A percentile compares a stretch with the other conserved stretches of the same genome.
phyloP scores from a whole-genome alignment of 352 stramenopile species.

The Phytophthora sojae region DNA sequence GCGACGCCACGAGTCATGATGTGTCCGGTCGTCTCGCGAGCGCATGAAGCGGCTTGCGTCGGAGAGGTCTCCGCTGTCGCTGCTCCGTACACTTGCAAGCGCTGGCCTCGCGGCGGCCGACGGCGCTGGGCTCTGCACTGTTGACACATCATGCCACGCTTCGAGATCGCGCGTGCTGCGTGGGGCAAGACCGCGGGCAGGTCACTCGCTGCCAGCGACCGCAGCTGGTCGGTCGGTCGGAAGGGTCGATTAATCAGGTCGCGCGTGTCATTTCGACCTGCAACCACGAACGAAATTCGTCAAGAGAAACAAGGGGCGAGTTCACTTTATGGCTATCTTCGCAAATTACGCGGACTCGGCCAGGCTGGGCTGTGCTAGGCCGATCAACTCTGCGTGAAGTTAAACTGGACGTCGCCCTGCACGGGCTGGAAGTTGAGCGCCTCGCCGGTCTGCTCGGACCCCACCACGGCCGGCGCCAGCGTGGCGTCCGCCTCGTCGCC shows the following conservation, averaged over 20 bases:
- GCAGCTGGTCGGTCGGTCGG: background rate
- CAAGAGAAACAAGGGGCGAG: slow-evolving; percentile 3
- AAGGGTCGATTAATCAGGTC: background rate
- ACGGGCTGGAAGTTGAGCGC: slow-evolving; percentile 79
- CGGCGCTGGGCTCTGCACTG: slow-evolving; percentile 14
- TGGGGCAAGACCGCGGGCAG: background rate
- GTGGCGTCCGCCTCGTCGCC: slow-evolving; percentile 54
- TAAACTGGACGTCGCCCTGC: slow-evolving; percentile 71
- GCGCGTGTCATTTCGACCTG: background rate
- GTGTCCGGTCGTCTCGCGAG: slow-evolving; percentile 11
- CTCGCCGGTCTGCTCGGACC: slow-evolving; percentile 41
- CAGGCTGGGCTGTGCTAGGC: too few relatives aligned
- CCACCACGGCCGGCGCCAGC: slow-evolving; percentile 62
- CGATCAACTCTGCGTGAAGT: slow-evolving; percentile 62
- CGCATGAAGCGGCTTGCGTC: slow-evolving; percentile 18
- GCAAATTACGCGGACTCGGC: slow-evolving; percentile 5
- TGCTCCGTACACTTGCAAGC: slow-evolving; percentile 17
- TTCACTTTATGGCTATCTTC: slow-evolving; percentile 12
- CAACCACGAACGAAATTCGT: slow-evolving; percentile 25
- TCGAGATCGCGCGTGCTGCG: background rate
- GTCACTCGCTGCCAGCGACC: background rate
- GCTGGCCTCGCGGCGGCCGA: slow-evolving; percentile 6
- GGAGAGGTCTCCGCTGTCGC: slow-evolving; percentile 19
- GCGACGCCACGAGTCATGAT: slow-evolving; percentile 2
- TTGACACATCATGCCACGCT: slow-evolving; percentile 33